Base-by-base conservation (phyloP, 202 grass and related monocot genomes). In the Elaeis oleifera region DNA sequence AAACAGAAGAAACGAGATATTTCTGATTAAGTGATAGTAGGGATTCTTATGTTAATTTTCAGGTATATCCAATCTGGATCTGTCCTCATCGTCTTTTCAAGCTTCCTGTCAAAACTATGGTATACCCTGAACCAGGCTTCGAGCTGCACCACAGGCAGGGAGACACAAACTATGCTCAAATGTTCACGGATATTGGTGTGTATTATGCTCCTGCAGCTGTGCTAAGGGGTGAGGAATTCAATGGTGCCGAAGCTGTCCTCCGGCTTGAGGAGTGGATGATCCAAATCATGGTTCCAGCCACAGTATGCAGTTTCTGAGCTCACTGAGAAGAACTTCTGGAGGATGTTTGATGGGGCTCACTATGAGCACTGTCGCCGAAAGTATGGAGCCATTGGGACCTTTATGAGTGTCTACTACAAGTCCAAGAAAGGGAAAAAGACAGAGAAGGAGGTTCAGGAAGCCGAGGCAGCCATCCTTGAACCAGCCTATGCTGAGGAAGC, bases 361-460 rank as follows among this genome's bases (percentile, higher is more conserved):
- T 95, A 95, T 3, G 90, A 95, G 80, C 78, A 70, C 50, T 90
- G 86, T 49, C 78, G 90, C 13, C 73, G 5, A 3, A 95, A 87
- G 54, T 95, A 95, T 14, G 83, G 80, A 0, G 83, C 86, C 0
- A 64, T 95, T 7, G 90, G 90, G 14, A 95, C 86, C 11, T 95
- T 95, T 62, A 95, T 95, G 90, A 85, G 83, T 6, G 78, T 90
- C 5, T 90, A 90, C 83, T 95, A 95, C 86, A 95, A 95, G 72
- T 73, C 62, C 16, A 95, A 90, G 90, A 95, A 95, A 63, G 90
- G 90, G 21, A 65, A 79, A 68, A 95, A 95, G 83, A 90, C 86
- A 0, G 90, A 95, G 86, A 95, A 95, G 86, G 86, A 95, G 80
- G 86, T 95, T 62, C 82, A 83, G 61, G 90, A 95, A 57, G 90